These are phyloP conservation scores for Tuber aestivum DNA, from an alignment of 495 filamentous ascomycete genomes.

Conservation along the genomic window DNA sequence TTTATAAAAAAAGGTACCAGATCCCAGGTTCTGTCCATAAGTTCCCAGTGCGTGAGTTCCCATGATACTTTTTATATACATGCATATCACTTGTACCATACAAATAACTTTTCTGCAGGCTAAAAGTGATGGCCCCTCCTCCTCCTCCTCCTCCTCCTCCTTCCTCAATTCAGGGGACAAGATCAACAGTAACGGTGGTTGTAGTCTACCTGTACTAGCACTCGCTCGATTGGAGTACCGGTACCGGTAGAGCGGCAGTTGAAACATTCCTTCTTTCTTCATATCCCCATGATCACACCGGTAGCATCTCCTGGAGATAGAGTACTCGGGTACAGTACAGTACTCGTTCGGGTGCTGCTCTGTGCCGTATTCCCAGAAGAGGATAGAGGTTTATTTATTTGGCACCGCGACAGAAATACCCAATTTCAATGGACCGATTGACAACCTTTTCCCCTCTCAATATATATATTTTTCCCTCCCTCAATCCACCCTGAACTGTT, in stretches of 20 bases:
- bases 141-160: not conserved
- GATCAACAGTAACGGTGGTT: not conserved
- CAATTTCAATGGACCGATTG: constrained; percentile 22
- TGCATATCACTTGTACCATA: too few relatives aligned
- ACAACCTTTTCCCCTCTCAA: constrained; percentile 4
- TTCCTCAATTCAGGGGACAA: not conserved
- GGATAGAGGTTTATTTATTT: too few relatives aligned
- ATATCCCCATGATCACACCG: constrained; percentile 27
- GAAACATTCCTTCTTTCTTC: constrained; percentile 17
- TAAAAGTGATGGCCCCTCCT: not conserved
- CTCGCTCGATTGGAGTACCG: too few relatives aligned
- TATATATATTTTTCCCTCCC: not conserved
- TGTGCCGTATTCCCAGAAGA: too few relatives aligned
- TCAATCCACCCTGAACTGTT: not conserved
- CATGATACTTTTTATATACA: too few relatives aligned
- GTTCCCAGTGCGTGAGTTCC: not conserved
- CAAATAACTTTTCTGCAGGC: not conserved
- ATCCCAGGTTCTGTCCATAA: not conserved
- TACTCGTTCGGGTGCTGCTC: too few relatives aligned
- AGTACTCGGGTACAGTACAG: constrained; percentile 31
- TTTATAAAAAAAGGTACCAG: not conserved
- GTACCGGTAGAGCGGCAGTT: constrained; percentile 11
- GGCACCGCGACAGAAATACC: constrained; percentile 8
- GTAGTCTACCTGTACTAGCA: too few relatives aligned
- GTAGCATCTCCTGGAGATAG: constrained; percentile 43